Base-by-base conservation (phyloP, 495 filamentous ascomycete genomes). In the Penicillium maclennaniae region DNA sequence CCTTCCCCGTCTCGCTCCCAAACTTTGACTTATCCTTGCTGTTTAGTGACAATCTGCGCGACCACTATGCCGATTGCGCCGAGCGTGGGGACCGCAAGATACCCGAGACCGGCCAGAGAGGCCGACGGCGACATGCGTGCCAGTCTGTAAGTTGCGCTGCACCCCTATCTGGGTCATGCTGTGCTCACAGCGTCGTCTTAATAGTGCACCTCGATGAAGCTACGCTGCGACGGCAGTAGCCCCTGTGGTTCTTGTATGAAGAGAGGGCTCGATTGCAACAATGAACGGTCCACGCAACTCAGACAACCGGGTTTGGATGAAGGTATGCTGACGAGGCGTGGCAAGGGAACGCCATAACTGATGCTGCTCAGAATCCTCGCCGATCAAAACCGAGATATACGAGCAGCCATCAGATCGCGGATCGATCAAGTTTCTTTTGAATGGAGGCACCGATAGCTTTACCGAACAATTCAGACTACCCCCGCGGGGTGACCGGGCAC, bases 171-270 rank as follows among this genome's bases (percentile, higher is more conserved):
- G 19, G 17, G 45, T 15, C 27, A 6, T 39, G n/a, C 7, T 4
- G 17, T 45, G 27, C 9, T 46, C 16, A 51, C 14, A 6, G 21
- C 10, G 31, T n/a, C 40, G 0, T 41, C 16, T 36, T 21, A 26
- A 34, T 53, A 78, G 75, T 79, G 77, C 51, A 78, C 73, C 15
- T 69, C 72, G 37, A 79, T 77, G 77, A 79, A 79, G 55, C 63
- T 79, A 7, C 74, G 77, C 5, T 79, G 77, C 53, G 75, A 78
- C 47, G 77, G 77, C 9, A 56, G 58, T 27, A 74, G 61, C 52
- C 77, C 77, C 15, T 79, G 77, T 51, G 69, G 71, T 26, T 73
- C 75, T 0, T 79, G 77, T 54, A 61, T 68, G 42, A 74, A 76
- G 43, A 69, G 75, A 51, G 70, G 68, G 21, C 58, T 76, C 5